Percentiles rank a stretch among this genome's conserved stretches.
Conservation (phyloP, 176 grass and related monocot species). For the Coix lacrymajobi region DNA sequence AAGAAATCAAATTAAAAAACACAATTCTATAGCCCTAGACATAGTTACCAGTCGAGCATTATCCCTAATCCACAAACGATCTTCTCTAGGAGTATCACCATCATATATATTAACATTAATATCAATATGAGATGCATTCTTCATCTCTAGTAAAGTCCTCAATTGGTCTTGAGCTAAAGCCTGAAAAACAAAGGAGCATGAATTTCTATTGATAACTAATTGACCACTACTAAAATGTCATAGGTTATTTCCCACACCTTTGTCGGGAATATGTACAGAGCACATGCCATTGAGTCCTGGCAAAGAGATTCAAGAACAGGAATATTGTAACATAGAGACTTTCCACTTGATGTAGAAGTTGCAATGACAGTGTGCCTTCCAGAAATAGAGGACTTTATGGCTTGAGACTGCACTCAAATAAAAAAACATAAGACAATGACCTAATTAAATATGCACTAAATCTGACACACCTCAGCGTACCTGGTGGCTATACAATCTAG, state of each 20-base stretch:
- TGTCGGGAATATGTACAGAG: constrained; percentile 95
- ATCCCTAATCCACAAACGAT: constrained; percentile 73
- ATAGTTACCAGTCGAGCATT: constrained; percentile 71
- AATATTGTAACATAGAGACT: constrained; percentile 95
- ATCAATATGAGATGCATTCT: constrained; percentile 49
- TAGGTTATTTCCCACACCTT: constrained; percentile 47
- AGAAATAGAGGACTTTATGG: constrained; percentile 60
- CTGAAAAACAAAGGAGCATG: constrained; percentile 41
- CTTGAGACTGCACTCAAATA: constrained; percentile 54
- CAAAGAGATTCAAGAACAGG: constrained; percentile 86
- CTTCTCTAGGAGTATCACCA: constrained; percentile 81
- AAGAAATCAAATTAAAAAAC: constrained; percentile 4
- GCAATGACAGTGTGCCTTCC: constrained; percentile 72
- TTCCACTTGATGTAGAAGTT: constrained; percentile 97
- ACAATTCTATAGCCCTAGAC: constrained; percentile 9
- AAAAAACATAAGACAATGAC: constrained; percentile 16
- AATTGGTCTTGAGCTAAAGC: constrained; percentile 98
- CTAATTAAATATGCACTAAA: constrained; percentile 9
- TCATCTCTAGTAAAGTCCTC: constrained; percentile 70
- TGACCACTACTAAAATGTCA: constrained; percentile 31
- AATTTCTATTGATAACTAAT: constrained; percentile 3
- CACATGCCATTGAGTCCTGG: constrained; percentile 47
- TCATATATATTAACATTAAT: constrained; percentile 81
- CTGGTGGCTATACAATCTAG: constrained; percentile 88
- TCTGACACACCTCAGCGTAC: constrained; percentile 28